Evolutionary conservation across 805 yeast genomes (phyloP).

Genomic region (Hermanozyma aechmeae): DNA sequence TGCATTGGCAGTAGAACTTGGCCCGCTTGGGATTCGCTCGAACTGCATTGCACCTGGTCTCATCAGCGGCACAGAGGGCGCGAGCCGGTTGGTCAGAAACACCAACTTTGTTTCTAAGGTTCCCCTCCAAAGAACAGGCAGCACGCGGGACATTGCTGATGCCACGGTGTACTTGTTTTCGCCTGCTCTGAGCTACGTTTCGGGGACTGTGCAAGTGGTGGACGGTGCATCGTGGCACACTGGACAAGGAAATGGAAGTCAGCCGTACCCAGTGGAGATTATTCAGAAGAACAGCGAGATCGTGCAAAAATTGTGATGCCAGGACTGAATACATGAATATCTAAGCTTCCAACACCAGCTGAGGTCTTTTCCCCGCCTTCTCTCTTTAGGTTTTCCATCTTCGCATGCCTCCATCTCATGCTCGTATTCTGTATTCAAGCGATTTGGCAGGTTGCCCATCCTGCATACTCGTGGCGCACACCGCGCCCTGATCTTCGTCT

Average conservation of each 20-base stretch:
- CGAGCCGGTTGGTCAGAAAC: slow-evolving; percentile 13
- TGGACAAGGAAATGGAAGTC: slow-evolving; percentile 10
- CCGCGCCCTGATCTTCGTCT: no score
- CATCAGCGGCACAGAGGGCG: slow-evolving; percentile 19
- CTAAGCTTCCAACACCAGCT: no score
- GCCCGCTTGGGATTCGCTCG: slow-evolving; percentile 20
- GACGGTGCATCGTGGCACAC: slow-evolving; percentile 21
- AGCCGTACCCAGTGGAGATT: slow-evolving; percentile 23
- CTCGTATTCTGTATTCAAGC: no score
- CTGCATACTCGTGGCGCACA: no score
- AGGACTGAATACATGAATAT: no score
- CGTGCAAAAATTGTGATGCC: slow-evolving; percentile 7
- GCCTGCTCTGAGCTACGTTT: slow-evolving; percentile 17
- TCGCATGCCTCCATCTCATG: no score
- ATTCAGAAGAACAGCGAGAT: slow-evolving; percentile 9
- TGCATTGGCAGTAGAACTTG: slow-evolving; percentile 21
- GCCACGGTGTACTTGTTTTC: slow-evolving; percentile 19
- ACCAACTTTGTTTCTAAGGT: slow-evolving; percentile 6
- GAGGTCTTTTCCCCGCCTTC: no score
- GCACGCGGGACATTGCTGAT: slow-evolving; percentile 19
- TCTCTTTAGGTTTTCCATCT: no score
- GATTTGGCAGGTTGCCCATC: no score
- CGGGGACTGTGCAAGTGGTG: slow-evolving; percentile 18
- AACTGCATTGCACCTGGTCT: slow-evolving; percentile 21
- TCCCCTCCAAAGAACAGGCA: slow-evolving; percentile 17